Conservation (phyloP, 257 asterid genomes). For the Ocimum tenuiflorum region DNA sequence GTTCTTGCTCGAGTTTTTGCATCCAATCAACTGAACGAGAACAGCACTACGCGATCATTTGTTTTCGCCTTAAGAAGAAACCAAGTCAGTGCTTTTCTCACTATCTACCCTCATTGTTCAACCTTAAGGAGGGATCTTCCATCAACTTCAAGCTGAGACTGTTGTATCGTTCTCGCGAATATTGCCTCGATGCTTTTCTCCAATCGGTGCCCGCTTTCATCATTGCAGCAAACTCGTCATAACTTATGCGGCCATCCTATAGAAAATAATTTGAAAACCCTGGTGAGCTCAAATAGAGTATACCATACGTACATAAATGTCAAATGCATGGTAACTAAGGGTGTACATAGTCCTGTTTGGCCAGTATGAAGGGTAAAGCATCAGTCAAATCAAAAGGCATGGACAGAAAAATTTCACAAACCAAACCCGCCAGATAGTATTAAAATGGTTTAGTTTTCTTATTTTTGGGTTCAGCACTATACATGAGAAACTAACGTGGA, state of each 20-base stretch:
- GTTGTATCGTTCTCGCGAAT: constrained; percentile 51
- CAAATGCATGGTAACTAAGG: too few relatives aligned
- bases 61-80: background rate
- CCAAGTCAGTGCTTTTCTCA: background rate
- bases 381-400: too few relatives aligned
- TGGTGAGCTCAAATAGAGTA: too few relatives aligned
- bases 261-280: background rate
- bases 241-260: constrained; percentile 65
- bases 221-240: constrained; percentile 52
- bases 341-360: too few relatives aligned
- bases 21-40: too few relatives aligned
- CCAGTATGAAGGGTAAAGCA: too few relatives aligned
- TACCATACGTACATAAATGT: too few relatives aligned
- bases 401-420: too few relatives aligned
- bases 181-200: constrained; percentile 67
- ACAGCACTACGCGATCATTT: background rate
- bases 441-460: too few relatives aligned
- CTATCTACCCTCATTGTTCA: constrained; percentile 23
- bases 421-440: too few relatives aligned
- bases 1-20: background rate
- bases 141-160: constrained; percentile 49
- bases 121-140: constrained; percentile 34
- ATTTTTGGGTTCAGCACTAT: too few relatives aligned
- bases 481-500: too few relatives aligned
- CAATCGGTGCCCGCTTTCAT: constrained; percentile 69